Evolutionary conservation across 768 basidiomycete genomes (phyloP), one percentile per base, ranked within the genome.

Genomic region (Termitomyces sp.): DNA sequence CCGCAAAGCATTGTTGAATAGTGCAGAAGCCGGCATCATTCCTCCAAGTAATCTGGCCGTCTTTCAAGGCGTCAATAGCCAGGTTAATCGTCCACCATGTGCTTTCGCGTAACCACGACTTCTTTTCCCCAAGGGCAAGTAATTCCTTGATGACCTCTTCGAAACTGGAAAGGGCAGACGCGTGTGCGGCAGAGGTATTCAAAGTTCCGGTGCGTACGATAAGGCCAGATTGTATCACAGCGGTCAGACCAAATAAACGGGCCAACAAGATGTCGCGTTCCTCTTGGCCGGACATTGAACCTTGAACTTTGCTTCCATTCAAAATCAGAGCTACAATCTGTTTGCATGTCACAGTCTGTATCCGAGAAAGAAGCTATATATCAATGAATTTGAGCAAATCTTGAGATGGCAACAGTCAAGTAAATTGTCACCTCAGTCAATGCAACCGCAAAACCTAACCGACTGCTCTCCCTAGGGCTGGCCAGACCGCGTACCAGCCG

Each of bases 371-470:
- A 11, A 97, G 76, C 95, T 97, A 56, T 38, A 37, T 53, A 17
- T 8, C 12, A 51, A 12, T 17, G 1, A 19, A 11, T 10, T 37
- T 54, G 14, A 46, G 42, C 54, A 26, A 47, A n/a, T 35, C 15
- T 40, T 40, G 38, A 35, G 24, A 30, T 24, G 19, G 22, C 8
- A 41, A 26, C 30, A 19, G 14, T 35, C 7, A 21, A 37, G 8
- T 5, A 12, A 14, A 21, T 45, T 66, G 82, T 62, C 65, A 96
- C 95, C 78, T 97, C 95, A 0, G 96, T 93, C 61, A 99, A 74
- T 32, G 94, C 93, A 43, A 99, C 96, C 9, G 94, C 93, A 67
- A 98, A 99, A 17, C 96, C 96, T 37, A 98, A 74, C 60, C 96
- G 74, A 69, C 93, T 96, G 68, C 91, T 92, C 68, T 99, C 95